Conservation (phyloP, 2,329 filamentous ascomycete species). For the Grosmannia clavigera region DNA sequence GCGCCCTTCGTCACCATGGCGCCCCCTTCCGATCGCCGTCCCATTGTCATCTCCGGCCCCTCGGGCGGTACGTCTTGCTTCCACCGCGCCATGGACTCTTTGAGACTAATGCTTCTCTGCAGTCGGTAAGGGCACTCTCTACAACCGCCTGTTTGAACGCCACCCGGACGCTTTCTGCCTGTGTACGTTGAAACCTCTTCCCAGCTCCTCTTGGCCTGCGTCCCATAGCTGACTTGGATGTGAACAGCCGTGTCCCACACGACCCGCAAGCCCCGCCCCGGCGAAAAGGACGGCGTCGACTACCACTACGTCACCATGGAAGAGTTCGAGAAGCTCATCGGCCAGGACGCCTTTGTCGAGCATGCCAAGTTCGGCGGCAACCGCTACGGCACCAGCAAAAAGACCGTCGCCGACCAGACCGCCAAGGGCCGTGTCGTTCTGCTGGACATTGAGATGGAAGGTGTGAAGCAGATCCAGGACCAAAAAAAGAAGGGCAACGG, state of each 20-base stretch:
- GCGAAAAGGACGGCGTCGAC: slow-evolving; percentile 64
- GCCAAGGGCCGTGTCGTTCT: slow-evolving; percentile 64
- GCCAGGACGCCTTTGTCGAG: slow-evolving; percentile 67
- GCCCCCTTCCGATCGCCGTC: slow-evolving; percentile 38
- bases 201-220: slow-evolving; percentile 4
- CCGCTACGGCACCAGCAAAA: slow-evolving; percentile 72
- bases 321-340: slow-evolving; percentile 56
- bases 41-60: slow-evolving; percentile 69
- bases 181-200: slow-evolving; percentile 5
- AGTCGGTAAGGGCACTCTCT: slow-evolving; percentile 71
- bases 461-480: slow-evolving; percentile 72
- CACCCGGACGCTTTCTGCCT: slow-evolving; percentile 12
- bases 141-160: slow-evolving; percentile 52
- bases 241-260: slow-evolving; percentile 53
- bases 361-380: slow-evolving; percentile 76
- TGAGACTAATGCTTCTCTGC: slow-evolving; percentile 22
- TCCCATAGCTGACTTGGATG: not conserved
- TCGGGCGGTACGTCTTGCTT: slow-evolving; percentile 35
- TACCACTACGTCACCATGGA: slow-evolving; percentile 66
- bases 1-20: slow-evolving; percentile 9
- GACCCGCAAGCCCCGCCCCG: slow-evolving; percentile 61
- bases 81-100: not conserved
- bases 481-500: slow-evolving; percentile 34
- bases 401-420: slow-evolving; percentile 50
- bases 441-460: slow-evolving; percentile 96